Percentiles rank a stretch among this genome's conserved stretches.
Conservation (phyloP, 73 alveolate species). For the Tetrahymena thermophila region DNA sequence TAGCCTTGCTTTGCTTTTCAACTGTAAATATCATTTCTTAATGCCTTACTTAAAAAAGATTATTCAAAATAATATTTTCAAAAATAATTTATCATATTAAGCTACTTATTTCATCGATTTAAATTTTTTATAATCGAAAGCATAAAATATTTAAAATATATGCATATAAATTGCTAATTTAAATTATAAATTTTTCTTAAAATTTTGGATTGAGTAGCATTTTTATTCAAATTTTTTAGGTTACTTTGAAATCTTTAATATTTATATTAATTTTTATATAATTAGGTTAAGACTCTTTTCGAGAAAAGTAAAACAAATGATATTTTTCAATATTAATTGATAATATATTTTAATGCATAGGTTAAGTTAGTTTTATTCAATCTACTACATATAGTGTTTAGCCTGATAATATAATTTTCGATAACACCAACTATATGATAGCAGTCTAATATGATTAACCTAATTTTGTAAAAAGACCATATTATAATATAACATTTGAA, state of each 20-base stretch:
- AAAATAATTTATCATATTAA: too few species aligned
- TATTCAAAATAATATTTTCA: too few species aligned
- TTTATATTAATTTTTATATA: too few species aligned
- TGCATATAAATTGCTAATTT: too few species aligned
- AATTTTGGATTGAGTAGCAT: too few species aligned
- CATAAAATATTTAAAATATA: too few species aligned
- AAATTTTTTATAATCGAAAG: too few species aligned
- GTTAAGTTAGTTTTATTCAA: background rate
- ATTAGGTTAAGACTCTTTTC: background rate
- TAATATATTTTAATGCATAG: background rate
- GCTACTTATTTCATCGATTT: too few species aligned
- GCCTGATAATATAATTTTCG: background rate
- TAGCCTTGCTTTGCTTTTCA: background rate
- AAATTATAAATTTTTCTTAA: too few species aligned
- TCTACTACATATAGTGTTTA: background rate
- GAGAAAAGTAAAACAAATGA: background rate
- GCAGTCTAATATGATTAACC: background rate
- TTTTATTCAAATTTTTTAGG: background rate
- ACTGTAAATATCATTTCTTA: background rate
- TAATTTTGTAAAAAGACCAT: background rate
- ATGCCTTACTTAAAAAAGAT: too few species aligned
- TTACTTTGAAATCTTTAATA: too few species aligned
- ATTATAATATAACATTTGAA: background rate
- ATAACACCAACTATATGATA: background rate
- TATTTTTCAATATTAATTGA: too few species aligned